Evolutionary conservation across 345 rosid genomes (phyloP).

Genomic region (Noccaea caerulescens): DNA sequence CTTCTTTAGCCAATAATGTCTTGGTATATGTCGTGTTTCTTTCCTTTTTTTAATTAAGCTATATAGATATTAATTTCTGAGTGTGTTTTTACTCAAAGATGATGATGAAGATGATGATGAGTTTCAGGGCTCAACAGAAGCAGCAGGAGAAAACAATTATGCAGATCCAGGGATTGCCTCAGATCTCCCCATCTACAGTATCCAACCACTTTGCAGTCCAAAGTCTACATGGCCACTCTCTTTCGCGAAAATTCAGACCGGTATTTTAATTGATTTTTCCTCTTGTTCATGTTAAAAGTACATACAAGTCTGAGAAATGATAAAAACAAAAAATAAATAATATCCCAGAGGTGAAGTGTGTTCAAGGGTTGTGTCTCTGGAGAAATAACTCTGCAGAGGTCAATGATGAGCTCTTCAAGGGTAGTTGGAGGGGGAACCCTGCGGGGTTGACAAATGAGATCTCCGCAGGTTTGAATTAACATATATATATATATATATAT

Average conservation of each 20-base stretch:
- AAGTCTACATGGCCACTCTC: conserved; percentile 52
- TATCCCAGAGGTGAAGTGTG: conserved; percentile 61
- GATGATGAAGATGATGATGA: conserved; percentile 13
- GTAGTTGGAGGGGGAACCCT: conserved; percentile 64
- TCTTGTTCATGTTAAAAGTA: conserved; percentile 7
- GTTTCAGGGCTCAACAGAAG: conserved; percentile 67
- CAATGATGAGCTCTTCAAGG: conserved; percentile 70
- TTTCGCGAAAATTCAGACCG: conserved; percentile 14
- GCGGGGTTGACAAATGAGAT: conserved; percentile 65
- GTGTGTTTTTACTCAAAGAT: conserved; percentile 10
- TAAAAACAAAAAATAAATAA: neutral
- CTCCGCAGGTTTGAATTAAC: conserved; percentile 59
- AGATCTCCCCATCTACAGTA: conserved; percentile 54
- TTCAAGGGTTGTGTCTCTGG: conserved; percentile 66
- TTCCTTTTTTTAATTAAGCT: neutral
- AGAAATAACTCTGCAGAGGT: conserved; percentile 65
- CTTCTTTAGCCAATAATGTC: conserved; percentile 53
- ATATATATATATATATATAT: neutral
- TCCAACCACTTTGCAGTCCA: conserved; percentile 58
- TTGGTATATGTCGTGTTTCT: conserved; percentile 48
- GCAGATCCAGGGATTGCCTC: conserved; percentile 62
- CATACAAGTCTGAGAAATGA: neutral
- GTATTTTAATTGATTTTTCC: conserved; percentile 13
- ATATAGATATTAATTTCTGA: neutral
- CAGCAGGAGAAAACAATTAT: conserved; percentile 42